Percentiles rank a stretch among this genome's conserved stretches.
Evolutionary conservation across 495 filamentous ascomycete species (phyloP).

Genomic region (Podospora anserina): DNA sequence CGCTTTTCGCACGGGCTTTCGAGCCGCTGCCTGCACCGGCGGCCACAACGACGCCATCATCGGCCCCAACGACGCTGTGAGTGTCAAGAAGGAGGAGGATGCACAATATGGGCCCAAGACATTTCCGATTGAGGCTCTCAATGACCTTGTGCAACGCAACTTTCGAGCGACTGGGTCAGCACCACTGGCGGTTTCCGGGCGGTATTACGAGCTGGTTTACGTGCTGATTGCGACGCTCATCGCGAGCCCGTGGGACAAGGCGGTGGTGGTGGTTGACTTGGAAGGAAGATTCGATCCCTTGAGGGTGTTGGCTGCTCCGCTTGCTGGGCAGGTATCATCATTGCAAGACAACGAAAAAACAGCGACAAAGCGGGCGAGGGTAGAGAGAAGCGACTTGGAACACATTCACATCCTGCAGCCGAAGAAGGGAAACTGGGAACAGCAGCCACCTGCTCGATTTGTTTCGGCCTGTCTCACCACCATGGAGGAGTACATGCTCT

Average conservation of each 20-base stretch:
- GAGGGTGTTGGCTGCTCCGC: constrained; percentile 41
- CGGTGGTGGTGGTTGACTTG: constrained; percentile 68
- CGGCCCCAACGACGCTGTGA: not conserved
- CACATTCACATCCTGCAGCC: constrained; percentile 45
- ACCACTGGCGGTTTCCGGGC: constrained; percentile 44
- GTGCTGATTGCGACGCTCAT: constrained; percentile 58
- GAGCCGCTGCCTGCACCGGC: not conserved
- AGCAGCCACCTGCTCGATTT: constrained; percentile 20
- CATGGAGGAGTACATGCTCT: constrained; percentile 49
- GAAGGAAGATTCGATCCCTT: constrained; percentile 63
- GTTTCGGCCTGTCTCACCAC: constrained; percentile 29
- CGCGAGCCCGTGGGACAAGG: constrained; percentile 48
- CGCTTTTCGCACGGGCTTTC: constrained; percentile 46
- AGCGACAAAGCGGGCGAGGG: not conserved
- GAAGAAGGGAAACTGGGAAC: not conserved
- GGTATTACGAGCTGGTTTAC: constrained; percentile 67
- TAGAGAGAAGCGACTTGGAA: constrained; percentile 26
- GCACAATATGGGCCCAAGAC: not conserved
- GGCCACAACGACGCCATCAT: not conserved
- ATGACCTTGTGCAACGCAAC: constrained; percentile 39
- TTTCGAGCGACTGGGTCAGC: constrained; percentile 37
- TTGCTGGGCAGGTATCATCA: not conserved
- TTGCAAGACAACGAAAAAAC: not conserved
- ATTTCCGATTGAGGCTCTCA: constrained; percentile 43
- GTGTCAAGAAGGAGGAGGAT: not conserved